Base-by-base conservation (phyloP, 192 early-diverging fungal species). In the Backusella luteola region DNA sequence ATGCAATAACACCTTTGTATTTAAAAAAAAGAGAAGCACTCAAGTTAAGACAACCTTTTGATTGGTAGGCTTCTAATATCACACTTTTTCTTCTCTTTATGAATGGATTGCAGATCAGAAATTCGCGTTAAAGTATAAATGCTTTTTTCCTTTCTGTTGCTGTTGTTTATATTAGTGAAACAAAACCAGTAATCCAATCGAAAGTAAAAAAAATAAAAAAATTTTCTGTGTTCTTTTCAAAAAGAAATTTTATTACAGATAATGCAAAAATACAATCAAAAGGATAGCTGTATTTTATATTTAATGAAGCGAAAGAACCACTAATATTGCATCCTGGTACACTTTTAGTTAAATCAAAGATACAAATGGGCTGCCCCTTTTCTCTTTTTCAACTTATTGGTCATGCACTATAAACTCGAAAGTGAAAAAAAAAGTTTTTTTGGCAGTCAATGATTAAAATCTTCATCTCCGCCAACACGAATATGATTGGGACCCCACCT, bases 381-480 rank as follows among this genome's bases (percentile, higher is more conserved):
- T 59, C 23, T 59, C 12, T 26, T 59, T 12, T 8, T 21, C 4
- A 0, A 59, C n/a, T 53, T 23, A 21, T 53, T 53, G 52, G 52
- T 26, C 21, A 29, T 59, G 21, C 21, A 11, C 56, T 23, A 23
- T 59, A 23, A 9, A 9, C 23, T 59, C 56, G 23, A 44, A 44
- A 44, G 15, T 12, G 17, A 44, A 44, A 44, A 26, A 59, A 23
- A 59, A 23, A 23, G 9, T 59, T 59, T 59, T 59, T 59, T 59
- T 59, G 56, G 56, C 56, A 59, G 56, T 59, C 53, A 59, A 12
- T 26, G 9, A 59, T 26, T 26, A 26, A 26, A 26, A 59, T 59
- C 56, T 59, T 59, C 21, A 59, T 59, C 56, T 59, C 56, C 56
- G 56, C 56, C 12, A 29, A 59, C n/a, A 59, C 56, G 56, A 59